Evolutionary conservation across 73 alveolate genomes (phyloP), one percentile per base, ranked within the genome.

Genomic region (Paramecium primaurelia): DNA sequence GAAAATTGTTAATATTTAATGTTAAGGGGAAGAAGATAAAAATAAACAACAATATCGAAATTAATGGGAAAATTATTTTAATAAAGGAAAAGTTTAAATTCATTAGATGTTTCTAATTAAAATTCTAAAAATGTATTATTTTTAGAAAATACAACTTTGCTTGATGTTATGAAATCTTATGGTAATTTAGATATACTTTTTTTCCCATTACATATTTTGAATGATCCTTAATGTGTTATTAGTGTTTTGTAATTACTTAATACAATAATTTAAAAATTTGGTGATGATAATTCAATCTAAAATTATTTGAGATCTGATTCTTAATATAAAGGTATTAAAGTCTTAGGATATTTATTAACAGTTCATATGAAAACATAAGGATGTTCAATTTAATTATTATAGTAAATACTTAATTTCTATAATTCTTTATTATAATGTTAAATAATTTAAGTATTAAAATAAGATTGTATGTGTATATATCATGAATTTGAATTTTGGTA

Each of bases 261-360:
- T 7, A 42, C 75, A 14, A 80, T 80, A 3, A 47, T 47, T 0
- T 8, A 40, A 32, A 80, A 80, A 22, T 80, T 38, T 80, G 91
- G 77, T 3, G 91, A 80, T 80, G 91, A 80, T 80, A 40, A 80
- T 80, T 47, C 28, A 6, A 80, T 80, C 3, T 45, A 80, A 47
- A 80, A 42, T 25, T 80, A 80, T 45, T 80, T 80, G 49, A 80
- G 91, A 44, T 80, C 91, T 32, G 91, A 80, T 80, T 42, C 77
- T 0, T 25, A 42, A 18, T 80, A 42, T 26, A 45, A 25, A 45
- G 91, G 91, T 0, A 25, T 80, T 20, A 25, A 80, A 25, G 75
- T 80, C 3, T 49, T 80, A 20, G 71, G 75, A 4, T 80, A 80
- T 80, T 80, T 47, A 80, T 32, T 80, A 8, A 80, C 91, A 1